Base-by-base conservation (phyloP, 257 asterid species). In the Solanum piurae region DNA sequence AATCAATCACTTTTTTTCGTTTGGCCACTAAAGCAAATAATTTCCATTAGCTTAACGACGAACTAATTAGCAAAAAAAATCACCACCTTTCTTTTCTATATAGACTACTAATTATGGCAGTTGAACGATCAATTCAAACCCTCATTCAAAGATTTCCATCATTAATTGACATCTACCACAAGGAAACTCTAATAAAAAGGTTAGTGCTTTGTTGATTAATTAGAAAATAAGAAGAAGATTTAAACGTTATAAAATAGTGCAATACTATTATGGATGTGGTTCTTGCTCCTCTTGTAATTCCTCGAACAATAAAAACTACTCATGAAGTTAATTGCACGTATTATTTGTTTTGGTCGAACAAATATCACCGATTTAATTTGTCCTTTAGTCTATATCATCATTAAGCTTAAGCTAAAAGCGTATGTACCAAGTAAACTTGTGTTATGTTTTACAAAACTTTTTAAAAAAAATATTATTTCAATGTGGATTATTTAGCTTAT, bases 121-220 rank as follows among this genome's bases (percentile, higher is more conserved):
- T 87, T 90, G 88, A 86, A 85, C 86, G 66, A 88, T 90, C 92
- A 84, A 58, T 87, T 90, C 89, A 83, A 80, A 16, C 68, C 68
- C 37, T 49, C 73, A 83, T 72, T 85, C 73, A 27, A 66, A 76
- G 44, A 38, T 85, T 55, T 76, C 38, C 74, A 12, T 9, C 18
- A 21, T 36, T 34, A 37, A 21, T 36, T 44, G 27, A 83, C 46
- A 5, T 36, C 16, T 16, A 29, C 13, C 49, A 29, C 44, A 62
- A 62, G 14, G 8, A 25, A 12, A n/a, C 25, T 66, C 34, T 68
- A 5, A 68, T 27, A 12, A 27, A 27, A 27, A 31, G 40, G 1
- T 27, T 83, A 36, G 2, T 83, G 20, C 27, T 16, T 83, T 46
- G 20, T 83, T 83, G 27, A 29, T 83, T 46, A 52, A 46, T 60